Evolutionary conservation across 495 filamentous ascomycete species (phyloP).

Genomic region (Xylaria flabelliformis): DNA sequence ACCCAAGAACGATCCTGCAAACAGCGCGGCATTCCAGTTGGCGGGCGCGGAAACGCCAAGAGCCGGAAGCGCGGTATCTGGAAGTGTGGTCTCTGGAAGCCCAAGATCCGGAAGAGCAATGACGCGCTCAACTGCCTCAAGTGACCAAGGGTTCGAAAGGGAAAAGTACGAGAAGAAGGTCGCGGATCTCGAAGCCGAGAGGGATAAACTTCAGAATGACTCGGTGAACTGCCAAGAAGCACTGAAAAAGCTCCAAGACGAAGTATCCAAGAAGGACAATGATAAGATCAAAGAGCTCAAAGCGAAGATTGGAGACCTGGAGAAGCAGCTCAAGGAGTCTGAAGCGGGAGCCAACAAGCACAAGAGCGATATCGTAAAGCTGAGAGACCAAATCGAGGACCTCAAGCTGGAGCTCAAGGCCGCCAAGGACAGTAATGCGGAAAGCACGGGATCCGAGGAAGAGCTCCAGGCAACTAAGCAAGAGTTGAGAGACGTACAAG

Average conservation of each 20-base stretch:
- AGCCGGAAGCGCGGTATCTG: not conserved
- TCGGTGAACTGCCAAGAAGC: not conserved
- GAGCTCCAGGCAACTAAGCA: not conserved
- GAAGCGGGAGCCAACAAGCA: not conserved
- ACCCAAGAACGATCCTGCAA: not conserved
- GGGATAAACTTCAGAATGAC: not conserved
- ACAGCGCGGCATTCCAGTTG: not conserved
- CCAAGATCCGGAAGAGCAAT: not conserved
- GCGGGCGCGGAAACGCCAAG: not conserved
- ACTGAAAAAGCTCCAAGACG: slow-evolving; percentile 18
- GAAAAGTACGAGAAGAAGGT: not conserved
- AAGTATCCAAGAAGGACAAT: slow-evolving; percentile 9
- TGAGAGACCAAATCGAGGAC: not conserved
- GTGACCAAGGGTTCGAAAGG: not conserved
- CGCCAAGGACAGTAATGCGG: not conserved
- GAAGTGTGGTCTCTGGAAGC: no score
- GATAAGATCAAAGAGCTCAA: not conserved
- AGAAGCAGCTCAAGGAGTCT: slow-evolving; percentile 11
- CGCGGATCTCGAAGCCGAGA: not conserved
- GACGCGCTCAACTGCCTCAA: not conserved
- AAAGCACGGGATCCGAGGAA: not conserved
- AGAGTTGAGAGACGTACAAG: no score
- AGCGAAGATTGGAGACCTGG: slow-evolving; percentile 4
- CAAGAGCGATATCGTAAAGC: not conserved
- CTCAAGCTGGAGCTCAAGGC: not conserved